Percentiles rank a stretch among this genome's conserved stretches.
Evolutionary conservation across 163 green algal species (phyloP).

Genomic region (Botryococcus braunii): DNA sequence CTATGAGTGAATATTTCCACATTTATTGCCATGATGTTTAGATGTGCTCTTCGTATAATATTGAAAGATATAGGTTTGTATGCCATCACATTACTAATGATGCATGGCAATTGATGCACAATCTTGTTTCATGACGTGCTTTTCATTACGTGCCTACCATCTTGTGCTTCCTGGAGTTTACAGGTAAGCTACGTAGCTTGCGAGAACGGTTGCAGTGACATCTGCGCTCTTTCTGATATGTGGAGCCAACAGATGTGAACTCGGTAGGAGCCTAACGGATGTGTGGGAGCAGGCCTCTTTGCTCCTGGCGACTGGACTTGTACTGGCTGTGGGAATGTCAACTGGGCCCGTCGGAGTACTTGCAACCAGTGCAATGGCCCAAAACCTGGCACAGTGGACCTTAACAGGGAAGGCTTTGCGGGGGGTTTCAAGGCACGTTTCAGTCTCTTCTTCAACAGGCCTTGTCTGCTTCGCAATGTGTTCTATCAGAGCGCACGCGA

Average conservation of each 20-base stretch:
- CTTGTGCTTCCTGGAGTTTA: too few species aligned
- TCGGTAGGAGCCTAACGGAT: not conserved
- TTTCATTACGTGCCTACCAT: too few species aligned
- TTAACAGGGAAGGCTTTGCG: conserved; percentile 36
- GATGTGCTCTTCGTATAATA: too few species aligned
- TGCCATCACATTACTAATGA: too few species aligned
- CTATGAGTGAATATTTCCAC: too few species aligned
- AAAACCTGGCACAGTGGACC: conserved; percentile 53
- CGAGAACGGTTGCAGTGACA: too few species aligned
- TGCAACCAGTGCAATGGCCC: conserved; percentile 81
- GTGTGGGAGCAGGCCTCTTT: conserved; percentile 23
- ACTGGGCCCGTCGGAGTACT: conserved; percentile 66
- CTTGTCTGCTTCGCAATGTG: not conserved
- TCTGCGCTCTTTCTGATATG: not conserved
- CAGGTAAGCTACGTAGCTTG: too few species aligned
- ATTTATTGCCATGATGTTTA: too few species aligned
- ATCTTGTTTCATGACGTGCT: too few species aligned
- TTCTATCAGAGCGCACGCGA: not conserved
- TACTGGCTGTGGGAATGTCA: conserved; percentile 63
- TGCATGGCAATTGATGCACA: too few species aligned
- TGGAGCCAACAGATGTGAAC: not conserved
- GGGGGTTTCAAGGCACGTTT: conserved; percentile 69
- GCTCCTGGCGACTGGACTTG: conserved; percentile 63
- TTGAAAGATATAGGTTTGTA: too few species aligned
- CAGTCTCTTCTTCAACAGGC: not conserved